phyloP scores from a whole-genome alignment of 2,329 filamentous ascomycete species.

The Stachybotrys chlorohalonatus region DNA sequence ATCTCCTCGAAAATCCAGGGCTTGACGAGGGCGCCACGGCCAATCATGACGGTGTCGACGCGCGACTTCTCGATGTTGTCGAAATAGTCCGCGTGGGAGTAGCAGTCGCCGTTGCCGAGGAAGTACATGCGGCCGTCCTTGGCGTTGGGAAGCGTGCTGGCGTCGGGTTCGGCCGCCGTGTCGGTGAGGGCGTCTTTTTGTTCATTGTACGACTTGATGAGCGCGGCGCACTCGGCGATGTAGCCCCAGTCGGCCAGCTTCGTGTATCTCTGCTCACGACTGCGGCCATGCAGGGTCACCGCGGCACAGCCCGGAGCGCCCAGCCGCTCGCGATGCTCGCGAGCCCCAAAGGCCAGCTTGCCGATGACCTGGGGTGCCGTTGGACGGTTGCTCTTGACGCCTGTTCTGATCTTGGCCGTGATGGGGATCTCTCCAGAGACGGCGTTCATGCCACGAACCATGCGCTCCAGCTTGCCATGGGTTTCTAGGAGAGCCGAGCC shows the following conservation, averaged over 20 bases:
- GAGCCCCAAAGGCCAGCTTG: constrained; percentile 70
- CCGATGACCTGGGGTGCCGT: constrained; percentile 76
- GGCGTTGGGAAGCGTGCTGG: constrained; percentile 58
- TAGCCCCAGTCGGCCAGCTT: constrained; percentile 90
- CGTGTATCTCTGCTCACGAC: constrained; percentile 89
- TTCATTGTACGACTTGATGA: constrained; percentile 73
- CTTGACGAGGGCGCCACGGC: constrained; percentile 91
- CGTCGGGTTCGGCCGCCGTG: constrained; percentile 69
- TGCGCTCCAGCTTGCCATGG: constrained; percentile 82
- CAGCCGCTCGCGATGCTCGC: constrained; percentile 58
- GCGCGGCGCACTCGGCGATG: constrained; percentile 78
- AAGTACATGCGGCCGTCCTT: constrained; percentile 72
- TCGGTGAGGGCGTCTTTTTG: constrained; percentile 60
- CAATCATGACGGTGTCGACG: constrained; percentile 94
- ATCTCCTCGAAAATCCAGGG: constrained; percentile 99
- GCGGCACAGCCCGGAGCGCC: constrained; percentile 82
- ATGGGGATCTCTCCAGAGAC: constrained; percentile 88
- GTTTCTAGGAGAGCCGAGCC: constrained; percentile 89
- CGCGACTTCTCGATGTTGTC: constrained; percentile 65
- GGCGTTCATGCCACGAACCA: constrained; percentile 90
- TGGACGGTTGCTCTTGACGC: constrained; percentile 69
- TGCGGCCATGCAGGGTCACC: constrained; percentile 91
- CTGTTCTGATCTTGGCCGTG: constrained; percentile 90
- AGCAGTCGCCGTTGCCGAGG: constrained; percentile 93
- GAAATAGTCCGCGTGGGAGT: constrained; percentile 83